Evolutionary conservation across 352 stramenopile species (phyloP).

Genomic region (Elongisporangium undulatum): DNA sequence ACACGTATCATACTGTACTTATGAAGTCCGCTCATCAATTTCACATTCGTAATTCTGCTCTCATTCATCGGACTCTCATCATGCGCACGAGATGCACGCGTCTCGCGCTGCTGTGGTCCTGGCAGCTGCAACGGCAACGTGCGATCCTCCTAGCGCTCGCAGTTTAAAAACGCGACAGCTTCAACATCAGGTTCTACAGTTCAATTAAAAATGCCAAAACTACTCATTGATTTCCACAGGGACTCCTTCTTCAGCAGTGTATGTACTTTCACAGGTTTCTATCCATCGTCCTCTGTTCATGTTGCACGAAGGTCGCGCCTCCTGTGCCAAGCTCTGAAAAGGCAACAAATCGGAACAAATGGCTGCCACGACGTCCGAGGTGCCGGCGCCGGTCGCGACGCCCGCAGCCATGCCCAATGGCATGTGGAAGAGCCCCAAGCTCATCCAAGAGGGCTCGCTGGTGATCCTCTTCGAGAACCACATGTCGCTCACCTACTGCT

Average conservation of each 20-base stretch:
- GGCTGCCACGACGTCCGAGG: not conserved
- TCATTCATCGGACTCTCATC: no score
- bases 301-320: slow-evolving; percentile 3
- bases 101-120: not conserved
- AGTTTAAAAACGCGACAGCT: not conserved
- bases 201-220: not conserved
- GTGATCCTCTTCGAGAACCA: slow-evolving; percentile 98
- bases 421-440: slow-evolving; percentile 55
- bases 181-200: not conserved
- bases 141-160: not conserved
- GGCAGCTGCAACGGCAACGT: not conserved
- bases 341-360: slow-evolving; percentile 5
- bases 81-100: no score
- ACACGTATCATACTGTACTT: no score
- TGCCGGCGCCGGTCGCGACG: not conserved
- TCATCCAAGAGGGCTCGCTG: slow-evolving; percentile 84
- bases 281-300: not conserved
- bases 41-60: no score
- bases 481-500: slow-evolving; percentile 94
- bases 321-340: not conserved
- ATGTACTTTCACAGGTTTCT: not conserved
- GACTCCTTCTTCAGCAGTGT: not conserved
- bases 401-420: slow-evolving; percentile 41
- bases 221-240: not conserved
- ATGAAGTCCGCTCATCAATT: no score